Evolutionary conservation across 129 eudicot genomes (phyloP), one percentile per base, ranked within the genome.

Genomic region (Flaveria linearis): DNA sequence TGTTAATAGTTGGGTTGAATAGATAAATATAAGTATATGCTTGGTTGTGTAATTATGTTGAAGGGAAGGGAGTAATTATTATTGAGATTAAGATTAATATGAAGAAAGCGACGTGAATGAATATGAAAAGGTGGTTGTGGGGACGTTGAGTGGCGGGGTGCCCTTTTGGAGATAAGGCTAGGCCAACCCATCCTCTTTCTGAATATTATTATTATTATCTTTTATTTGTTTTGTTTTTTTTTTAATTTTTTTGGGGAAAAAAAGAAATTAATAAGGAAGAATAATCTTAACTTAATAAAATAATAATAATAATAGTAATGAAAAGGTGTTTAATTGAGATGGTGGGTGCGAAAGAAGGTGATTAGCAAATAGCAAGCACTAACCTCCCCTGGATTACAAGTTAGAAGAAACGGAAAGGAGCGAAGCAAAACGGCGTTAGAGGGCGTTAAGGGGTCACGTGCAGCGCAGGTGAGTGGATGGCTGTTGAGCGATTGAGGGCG

Each of bases 401-500:
- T 26, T 33, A 12, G 22, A 36, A 15, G 8, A 80, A 82, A 74
- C 72, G 72, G 83, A 76, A 73, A 43, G 61, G n/a, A 20, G 14
- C 62, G 41, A 36, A 36, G 41, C 62, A 47, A 75, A 72, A 84
- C 91, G 84, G 79, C 81, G 91, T 87, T 81, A 78, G 45, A 47
- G 10, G 28, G n/a, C 61, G 79, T 74, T 73, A 69, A 4, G 18
- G 18, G 76, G n/a, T 61, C 73, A 78, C 86, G 86, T 76, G 82
- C 8, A 41, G 25, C 13, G 14, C 39, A 33, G 39, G 39, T 33
- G 56, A 1, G 30, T 75, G 17, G 53, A 88, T 88, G 92, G 86
- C 86, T 75, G 70, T 86, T 3, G 90, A 88, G 83, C 93, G 82
- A 67, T 67, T 84, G 82, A 86, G 73, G 78, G 66, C 73, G 58